Conservation (phyloP, 202 grass and related monocot species). For the Hordeum pubiflorum region DNA sequence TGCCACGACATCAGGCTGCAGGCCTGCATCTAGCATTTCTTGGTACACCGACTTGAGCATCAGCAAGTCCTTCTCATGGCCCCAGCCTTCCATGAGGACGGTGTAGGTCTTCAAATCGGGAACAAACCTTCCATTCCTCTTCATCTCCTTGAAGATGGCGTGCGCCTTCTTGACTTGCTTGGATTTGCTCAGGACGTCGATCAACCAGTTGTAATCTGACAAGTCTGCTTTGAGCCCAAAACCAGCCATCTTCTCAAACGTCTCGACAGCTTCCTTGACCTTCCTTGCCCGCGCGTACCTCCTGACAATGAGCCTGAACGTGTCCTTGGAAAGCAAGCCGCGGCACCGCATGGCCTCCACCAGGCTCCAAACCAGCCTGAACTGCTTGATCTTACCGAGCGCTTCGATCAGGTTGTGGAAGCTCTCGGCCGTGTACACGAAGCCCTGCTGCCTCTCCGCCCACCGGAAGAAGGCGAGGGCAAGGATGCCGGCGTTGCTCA, state of each 20-base stretch:
- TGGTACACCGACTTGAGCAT: conserved; percentile 56
- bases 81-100: conserved; percentile 72
- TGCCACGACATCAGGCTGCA: conserved; percentile 58
- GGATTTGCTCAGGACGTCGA: conserved; percentile 61
- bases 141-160: conserved; percentile 66
- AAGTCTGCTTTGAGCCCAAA: conserved; percentile 53
- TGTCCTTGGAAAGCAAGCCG: conserved; percentile 52
- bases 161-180: conserved; percentile 66
- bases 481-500: conserved; percentile 57
- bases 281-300: conserved; percentile 57
- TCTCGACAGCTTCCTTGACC: conserved; percentile 57
- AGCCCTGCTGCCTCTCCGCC: conserved; percentile 66
- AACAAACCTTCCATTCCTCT: conserved; percentile 50
- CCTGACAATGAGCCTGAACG: conserved; percentile 49
- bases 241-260: conserved; percentile 60
- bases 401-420: conserved; percentile 74
- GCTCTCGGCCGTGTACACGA: conserved; percentile 41
- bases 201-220: conserved; percentile 71
- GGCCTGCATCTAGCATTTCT: conserved; percentile 57
- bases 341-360: conserved; percentile 57
- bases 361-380: conserved; percentile 69
- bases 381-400: conserved; percentile 82
- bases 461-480: conserved; percentile 60
- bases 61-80: conserved; percentile 47
- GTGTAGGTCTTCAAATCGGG: conserved; percentile 82